Evolutionary conservation across 768 basidiomycete species (phyloP), one percentile per base, ranked within the genome.

Genomic region (Agrocybe chaxingu): DNA sequence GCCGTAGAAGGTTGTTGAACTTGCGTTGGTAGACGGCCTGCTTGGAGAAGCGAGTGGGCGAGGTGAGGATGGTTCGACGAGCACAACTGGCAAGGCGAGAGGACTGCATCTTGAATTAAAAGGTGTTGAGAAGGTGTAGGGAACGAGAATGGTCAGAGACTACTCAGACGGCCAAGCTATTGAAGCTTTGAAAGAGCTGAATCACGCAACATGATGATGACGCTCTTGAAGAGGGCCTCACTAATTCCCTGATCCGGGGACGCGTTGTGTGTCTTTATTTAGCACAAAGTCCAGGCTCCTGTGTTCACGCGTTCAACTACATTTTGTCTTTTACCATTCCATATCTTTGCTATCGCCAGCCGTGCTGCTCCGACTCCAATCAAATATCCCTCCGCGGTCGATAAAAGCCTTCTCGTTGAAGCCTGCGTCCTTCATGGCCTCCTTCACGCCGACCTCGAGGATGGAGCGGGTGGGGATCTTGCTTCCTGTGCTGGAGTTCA

Each of bases 361-460:
- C 16, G 6, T 13, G 24, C 13, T 8, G 10, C 56, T 55, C 48
- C 59, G 55, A 43, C 56, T 68, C 71, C 72, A 73, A 31, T 69
- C 69, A 37, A 70, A 71, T 9, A 68, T 46, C 0, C 71, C 70
- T 8, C 68, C 70, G 13, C 66, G 59, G 11, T 59, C 53, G 4
- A 63, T 7, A 50, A 73, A 71, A 24, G 59, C 56, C 13, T 58
- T 36, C 7, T 67, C 57, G 36, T 73, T 62, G 42, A 68, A 70
- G 1, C 72, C 66, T 1, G 71, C 63, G 35, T 68, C 68, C 32
- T 60, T 56, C 9, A 74, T 49, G 1, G 70, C 67, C 11, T 48
- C 50, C 35, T 59, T 55, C 18, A 70, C 68, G 2, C 72, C 70
- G 3, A 71, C 68, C 32, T 70, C 47, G 36, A 74, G 58, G 39